These are phyloP conservation scores for Aspergillus fijiensis DNA, from an alignment of 2,329 filamentous ascomycete genomes.

Conservation along the genomic window DNA sequence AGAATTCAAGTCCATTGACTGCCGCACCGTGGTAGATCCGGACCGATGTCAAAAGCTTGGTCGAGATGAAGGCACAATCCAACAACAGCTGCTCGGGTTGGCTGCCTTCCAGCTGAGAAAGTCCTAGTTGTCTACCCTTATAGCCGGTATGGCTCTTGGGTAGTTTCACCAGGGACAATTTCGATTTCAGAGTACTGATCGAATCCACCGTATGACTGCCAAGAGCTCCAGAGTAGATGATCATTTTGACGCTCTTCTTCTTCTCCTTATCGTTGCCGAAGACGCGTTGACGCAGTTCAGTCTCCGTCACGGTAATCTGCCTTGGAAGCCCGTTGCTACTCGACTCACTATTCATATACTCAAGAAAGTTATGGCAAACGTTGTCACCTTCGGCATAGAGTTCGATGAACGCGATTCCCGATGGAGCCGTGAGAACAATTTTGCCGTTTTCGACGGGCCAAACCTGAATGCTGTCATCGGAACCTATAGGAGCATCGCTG, in stretches of 20 bases:
- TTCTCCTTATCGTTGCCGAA: slow-evolving; percentile 69
- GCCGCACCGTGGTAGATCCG: slow-evolving; percentile 74
- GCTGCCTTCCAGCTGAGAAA: slow-evolving; percentile 68
- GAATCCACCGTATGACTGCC: slow-evolving; percentile 76
- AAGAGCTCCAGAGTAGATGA: slow-evolving; percentile 73
- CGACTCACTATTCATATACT: slow-evolving; percentile 65
- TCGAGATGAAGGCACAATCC: slow-evolving; percentile 64
- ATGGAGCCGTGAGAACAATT: slow-evolving; percentile 72
- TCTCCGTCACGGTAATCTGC: slow-evolving; percentile 72
- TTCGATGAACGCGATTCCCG: slow-evolving; percentile 83
- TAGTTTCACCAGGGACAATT: slow-evolving; percentile 71
- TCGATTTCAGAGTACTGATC: slow-evolving; percentile 67
- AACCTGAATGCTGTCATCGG: slow-evolving; percentile 77
- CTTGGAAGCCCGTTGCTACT: slow-evolving; percentile 62
- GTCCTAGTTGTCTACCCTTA: slow-evolving; percentile 71
- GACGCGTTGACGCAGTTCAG: slow-evolving; percentile 68
- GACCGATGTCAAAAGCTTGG: slow-evolving; percentile 72
- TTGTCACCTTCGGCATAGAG: slow-evolving; percentile 78
- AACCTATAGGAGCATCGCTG: slow-evolving; percentile 63
- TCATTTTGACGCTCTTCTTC: slow-evolving; percentile 64
- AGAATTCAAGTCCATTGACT: slow-evolving; percentile 85
- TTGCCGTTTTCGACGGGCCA: slow-evolving; percentile 79
- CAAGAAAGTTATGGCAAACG: slow-evolving; percentile 76
- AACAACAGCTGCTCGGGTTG: slow-evolving; percentile 72
- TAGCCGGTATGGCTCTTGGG: slow-evolving; percentile 73